Percentiles rank a stretch among this genome's conserved stretches.
Evolutionary conservation across 129 eudicot species (phyloP).

Genomic region (Saussurea involucrata): DNA sequence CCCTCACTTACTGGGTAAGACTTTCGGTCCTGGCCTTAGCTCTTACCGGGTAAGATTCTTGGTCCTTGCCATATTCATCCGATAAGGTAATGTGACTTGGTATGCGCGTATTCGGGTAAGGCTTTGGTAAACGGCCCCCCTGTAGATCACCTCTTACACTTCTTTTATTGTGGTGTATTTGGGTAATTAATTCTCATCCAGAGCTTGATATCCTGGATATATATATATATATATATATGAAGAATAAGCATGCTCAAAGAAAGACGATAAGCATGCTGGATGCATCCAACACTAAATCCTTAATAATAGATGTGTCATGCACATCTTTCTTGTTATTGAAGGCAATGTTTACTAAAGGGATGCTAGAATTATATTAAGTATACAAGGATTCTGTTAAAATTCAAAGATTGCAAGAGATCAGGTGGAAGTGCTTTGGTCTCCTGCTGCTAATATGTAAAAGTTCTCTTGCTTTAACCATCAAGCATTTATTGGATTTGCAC

Average conservation of each 20-base stretch:
- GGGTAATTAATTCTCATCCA: background rate
- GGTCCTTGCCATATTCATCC: too few species aligned
- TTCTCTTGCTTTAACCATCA: background rate
- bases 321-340: background rate
- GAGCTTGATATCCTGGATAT: background rate
- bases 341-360: background rate
- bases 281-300: background rate
- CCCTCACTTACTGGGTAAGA: too few species aligned
- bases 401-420: background rate
- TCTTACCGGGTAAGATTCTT: too few species aligned
- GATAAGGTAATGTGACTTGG: too few species aligned
- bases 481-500: background rate
- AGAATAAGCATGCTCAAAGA: background rate
- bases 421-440: background rate
- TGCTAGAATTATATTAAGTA: background rate
- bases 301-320: background rate
- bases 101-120: too few species aligned
- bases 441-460: background rate
- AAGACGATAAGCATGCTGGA: background rate
- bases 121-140: too few species aligned
- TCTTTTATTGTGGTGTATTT: background rate
- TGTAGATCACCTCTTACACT: background rate
- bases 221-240: too few species aligned
- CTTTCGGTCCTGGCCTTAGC: too few species aligned
- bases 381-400: background rate